A percentile compares a stretch with the other conserved stretches of the same genome.
Evolutionary conservation across 139 green algal species (phyloP).

Genomic region (Diplosphaera chodatii): DNA sequence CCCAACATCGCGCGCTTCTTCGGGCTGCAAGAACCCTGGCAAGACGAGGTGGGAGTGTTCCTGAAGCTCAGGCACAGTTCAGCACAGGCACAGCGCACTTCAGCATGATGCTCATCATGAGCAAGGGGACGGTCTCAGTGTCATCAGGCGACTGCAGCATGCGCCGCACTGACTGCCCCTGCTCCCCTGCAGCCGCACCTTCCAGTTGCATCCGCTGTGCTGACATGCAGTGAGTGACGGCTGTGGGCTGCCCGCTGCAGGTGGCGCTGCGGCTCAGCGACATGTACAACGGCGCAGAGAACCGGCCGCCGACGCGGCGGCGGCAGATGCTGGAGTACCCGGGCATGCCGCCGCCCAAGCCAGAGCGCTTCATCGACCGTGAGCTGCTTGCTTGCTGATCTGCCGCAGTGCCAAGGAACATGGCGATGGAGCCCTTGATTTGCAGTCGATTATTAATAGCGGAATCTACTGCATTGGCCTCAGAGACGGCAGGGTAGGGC

Average conservation of each 20-base stretch:
- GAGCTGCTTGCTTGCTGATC: too few relatives aligned
- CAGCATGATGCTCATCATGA: too few relatives aligned
- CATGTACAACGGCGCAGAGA: background rate
- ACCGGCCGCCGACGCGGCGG: background rate
- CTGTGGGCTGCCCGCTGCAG: background rate
- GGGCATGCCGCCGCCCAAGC: background rate
- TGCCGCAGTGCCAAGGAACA: background rate
- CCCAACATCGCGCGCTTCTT: slow-evolving; percentile 28
- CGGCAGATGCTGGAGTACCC: background rate
- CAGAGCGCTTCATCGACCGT: background rate
- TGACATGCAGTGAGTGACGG: background rate
- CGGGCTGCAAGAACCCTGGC: slow-evolving; percentile 11
- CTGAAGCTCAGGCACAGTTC: background rate
- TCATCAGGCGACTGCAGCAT: too few relatives aligned
- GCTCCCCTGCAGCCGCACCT: background rate
- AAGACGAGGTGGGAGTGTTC: background rate
- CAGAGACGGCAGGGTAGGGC: too few relatives aligned
- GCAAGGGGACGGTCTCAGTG: too few relatives aligned
- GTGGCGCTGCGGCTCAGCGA: background rate
- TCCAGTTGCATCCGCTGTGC: background rate
- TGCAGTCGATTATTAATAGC: too few relatives aligned
- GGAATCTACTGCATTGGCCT: too few relatives aligned
- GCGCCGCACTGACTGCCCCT: too few relatives aligned
- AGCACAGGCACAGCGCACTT: too few relatives aligned
- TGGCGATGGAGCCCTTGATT: too few relatives aligned